These are phyloP conservation scores for Aspergillus conjunctus DNA, from an alignment of 495 filamentous ascomycete genomes.

Conservation along the genomic window DNA sequence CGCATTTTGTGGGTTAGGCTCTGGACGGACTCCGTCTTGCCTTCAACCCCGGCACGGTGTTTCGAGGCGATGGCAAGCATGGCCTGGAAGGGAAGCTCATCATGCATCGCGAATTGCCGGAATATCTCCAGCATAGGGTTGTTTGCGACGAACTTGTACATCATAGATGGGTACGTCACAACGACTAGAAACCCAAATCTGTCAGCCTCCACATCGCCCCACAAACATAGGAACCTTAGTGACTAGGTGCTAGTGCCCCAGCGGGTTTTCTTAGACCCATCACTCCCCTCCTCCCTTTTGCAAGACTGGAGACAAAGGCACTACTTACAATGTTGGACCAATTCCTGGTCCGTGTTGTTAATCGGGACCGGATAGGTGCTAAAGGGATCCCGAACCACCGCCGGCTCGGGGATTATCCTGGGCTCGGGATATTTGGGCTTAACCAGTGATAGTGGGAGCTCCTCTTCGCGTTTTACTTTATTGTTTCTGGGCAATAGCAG, in stretches of 20 bases:
- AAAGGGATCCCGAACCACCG: conserved; percentile 27
- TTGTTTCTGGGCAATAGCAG: conserved; percentile 19
- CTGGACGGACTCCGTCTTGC: conserved; percentile 31
- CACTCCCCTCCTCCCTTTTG: background rate
- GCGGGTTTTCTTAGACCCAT: background rate
- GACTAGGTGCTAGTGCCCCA: background rate
- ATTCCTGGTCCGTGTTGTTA: conserved; percentile 26
- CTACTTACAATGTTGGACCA: conserved; percentile 35
- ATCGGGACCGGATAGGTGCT: conserved; percentile 28
- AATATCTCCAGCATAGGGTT: conserved; percentile 37
- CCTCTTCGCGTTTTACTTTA: conserved; percentile 22
- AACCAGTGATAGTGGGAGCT: conserved; percentile 1
- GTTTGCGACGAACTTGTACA: conserved; percentile 34
- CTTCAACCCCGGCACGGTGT: conserved; percentile 33
- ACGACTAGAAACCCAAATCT: conserved; percentile 23
- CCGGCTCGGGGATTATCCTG: conserved; percentile 18
- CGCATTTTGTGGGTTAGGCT: conserved; percentile 37
- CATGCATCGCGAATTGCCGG: conserved; percentile 30
- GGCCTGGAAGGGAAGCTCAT: conserved; percentile 32
- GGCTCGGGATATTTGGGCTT: conserved; percentile 17
- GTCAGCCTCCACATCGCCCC: background rate
- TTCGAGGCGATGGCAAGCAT: conserved; percentile 38
- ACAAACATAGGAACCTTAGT: conserved; percentile 14
- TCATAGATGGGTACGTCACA: conserved; percentile 34
- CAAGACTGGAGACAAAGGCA: background rate